Conservation (phyloP, 495 filamentous ascomycete species). For the Pyronema omphalodes region DNA sequence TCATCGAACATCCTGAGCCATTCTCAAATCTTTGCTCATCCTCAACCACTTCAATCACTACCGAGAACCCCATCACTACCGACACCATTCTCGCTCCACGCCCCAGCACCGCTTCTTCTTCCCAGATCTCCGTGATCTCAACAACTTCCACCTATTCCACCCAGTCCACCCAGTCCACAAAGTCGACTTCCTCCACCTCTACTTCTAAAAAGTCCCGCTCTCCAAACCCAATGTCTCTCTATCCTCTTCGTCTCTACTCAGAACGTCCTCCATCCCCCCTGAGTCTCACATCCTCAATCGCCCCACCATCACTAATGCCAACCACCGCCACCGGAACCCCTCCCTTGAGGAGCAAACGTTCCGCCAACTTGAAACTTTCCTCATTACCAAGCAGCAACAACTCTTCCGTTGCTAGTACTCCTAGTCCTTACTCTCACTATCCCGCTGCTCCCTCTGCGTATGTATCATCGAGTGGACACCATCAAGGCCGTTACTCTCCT, state of each 20-base stretch:
- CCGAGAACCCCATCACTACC: conserved; percentile 18
- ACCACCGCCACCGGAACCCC: conserved; percentile 18
- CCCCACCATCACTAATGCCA: conserved; percentile 18
- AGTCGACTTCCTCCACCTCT: background rate
- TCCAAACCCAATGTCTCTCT: conserved; percentile 1
- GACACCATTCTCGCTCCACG: conserved; percentile 25
- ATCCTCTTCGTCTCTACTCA: conserved; percentile 1
- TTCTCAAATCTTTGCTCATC: conserved; percentile 39
- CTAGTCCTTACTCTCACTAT: background rate
- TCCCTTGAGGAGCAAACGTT: conserved; percentile 6
- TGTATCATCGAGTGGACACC: too few species aligned
- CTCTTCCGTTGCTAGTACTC: background rate
- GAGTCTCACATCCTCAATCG: conserved; percentile 13
- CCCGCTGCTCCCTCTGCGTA: background rate
- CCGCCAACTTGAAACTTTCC: conserved; percentile 12
- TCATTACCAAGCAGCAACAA: conserved; percentile 8
- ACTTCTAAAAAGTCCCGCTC: background rate
- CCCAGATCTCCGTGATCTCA: background rate
- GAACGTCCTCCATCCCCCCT: conserved; percentile 15
- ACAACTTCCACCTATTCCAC: background rate
- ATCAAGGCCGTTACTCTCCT: background rate
- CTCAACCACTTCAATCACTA: conserved; percentile 33
- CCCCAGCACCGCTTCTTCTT: background rate
- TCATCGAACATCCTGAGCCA: background rate
- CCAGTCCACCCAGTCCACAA: background rate